These are phyloP conservation scores for Cinchona pubescens DNA, from an alignment of 257 asterid species.

Conservation along the genomic window DNA sequence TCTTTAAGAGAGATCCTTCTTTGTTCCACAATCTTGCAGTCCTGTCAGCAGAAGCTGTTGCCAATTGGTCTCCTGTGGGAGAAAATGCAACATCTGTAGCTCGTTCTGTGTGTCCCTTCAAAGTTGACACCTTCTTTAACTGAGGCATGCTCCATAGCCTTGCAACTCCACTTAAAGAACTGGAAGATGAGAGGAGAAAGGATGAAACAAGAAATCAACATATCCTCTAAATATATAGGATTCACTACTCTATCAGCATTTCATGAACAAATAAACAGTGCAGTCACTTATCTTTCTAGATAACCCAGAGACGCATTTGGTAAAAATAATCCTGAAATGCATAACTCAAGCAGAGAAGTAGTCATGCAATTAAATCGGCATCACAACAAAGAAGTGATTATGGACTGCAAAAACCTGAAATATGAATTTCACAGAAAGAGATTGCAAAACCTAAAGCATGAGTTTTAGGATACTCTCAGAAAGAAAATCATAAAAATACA, in stretches of 20 bases:
- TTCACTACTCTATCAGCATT: not conserved
- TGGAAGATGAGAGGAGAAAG: conserved; percentile 25
- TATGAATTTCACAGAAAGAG: not conserved
- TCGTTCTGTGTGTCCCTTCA: conserved; percentile 88
- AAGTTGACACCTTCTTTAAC: conserved; percentile 56
- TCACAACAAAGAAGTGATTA: not conserved
- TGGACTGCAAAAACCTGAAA: not conserved
- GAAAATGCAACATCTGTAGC: conserved; percentile 91
- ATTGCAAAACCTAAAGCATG: not conserved
- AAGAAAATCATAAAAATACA: not conserved
- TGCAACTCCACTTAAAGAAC: conserved; percentile 84
- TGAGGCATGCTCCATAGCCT: conserved; percentile 82
- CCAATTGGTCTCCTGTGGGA: conserved; percentile 57
- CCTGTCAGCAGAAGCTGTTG: conserved; percentile 92
- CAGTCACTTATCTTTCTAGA: not conserved
- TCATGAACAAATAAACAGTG: not conserved
- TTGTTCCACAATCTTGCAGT: conserved; percentile 77
- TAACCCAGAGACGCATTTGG: not conserved
- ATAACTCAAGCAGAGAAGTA: not conserved
- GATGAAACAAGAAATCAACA: conserved; percentile 8
- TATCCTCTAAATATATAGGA: not conserved
- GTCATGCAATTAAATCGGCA: not conserved
- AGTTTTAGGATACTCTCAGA: not conserved
- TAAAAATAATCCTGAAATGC: not conserved
- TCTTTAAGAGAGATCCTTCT: conserved; percentile 64